Percentiles rank a stretch among this genome's conserved stretches.
These are phyloP conservation scores for Gaeumannomyces sp. DNA, from an alignment of 2,329 filamentous ascomycete genomes.

Conservation along the genomic window DNA sequence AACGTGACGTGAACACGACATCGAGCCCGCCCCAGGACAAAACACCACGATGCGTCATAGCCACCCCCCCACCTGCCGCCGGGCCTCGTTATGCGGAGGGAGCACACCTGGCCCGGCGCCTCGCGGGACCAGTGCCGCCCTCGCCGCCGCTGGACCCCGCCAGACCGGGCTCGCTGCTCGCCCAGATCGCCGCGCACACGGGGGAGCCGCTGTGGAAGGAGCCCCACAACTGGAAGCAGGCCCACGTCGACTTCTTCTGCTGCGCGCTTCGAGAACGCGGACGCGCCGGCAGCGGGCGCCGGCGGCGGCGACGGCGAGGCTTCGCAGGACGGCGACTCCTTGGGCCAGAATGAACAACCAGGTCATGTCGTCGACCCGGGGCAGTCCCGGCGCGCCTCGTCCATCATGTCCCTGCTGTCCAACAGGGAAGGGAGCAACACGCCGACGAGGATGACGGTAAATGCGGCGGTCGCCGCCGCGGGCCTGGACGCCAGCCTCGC, in stretches of 20 bases:
- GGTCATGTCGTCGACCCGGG: background rate
- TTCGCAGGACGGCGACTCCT: background rate
- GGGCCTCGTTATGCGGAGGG: background rate
- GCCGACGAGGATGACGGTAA: too few species aligned
- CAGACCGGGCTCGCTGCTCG: background rate
- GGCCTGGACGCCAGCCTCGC: too few species aligned
- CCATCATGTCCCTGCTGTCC: background rate
- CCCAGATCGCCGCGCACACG: background rate
- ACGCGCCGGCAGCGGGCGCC: too few species aligned
- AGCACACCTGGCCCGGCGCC: background rate
- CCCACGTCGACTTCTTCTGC: background rate
- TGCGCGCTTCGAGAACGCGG: background rate
- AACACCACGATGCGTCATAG: background rate
- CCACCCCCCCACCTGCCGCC: background rate
- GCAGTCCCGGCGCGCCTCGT: background rate
- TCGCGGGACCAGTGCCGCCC: background rate
- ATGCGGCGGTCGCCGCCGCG: too few species aligned
- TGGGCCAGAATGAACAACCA: background rate
- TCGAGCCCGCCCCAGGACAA: background rate
- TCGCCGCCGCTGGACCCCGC: background rate
- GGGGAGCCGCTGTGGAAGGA: background rate
- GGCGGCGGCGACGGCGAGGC: background rate
- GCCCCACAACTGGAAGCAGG: background rate
- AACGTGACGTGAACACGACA: too few species aligned
- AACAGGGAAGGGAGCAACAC: background rate